Evolutionary conservation across 192 early-diverging fungal species (phyloP), one percentile per base, ranked within the genome.

Genomic region (Entomortierella lignicola): DNA sequence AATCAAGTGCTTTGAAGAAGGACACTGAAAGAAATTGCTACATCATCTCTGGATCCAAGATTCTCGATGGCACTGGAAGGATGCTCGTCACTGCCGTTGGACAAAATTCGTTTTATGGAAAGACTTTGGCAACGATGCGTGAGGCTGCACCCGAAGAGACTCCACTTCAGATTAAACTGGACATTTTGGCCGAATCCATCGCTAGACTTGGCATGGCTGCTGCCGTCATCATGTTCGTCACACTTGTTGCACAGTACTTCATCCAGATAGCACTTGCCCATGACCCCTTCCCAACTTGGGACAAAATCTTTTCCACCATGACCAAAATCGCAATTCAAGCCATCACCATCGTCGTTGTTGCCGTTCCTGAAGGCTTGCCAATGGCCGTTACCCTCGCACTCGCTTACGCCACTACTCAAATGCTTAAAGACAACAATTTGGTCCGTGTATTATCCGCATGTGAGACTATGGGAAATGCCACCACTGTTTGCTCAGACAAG

Each of bases 81-180:
- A 89, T 92, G 84, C 77, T 97, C 25, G 92, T 96, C 25, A 92
- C 95, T 30, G 95, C 93, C 8, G 93, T 94, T 8, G 97, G 83
- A 44, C 0, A 39, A 23, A 86, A 94, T 67, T 96, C 95, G 26
- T 89, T 93, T 81, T 94, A 93, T 84, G 97, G 97, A 60, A 91
- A 90, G 65, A 91, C 94, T 30, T 92, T 97, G 93, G 91, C 94
- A 85, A 91, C 93, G 0, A 74, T 98, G 85, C 88, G 91, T 53
- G 83, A 85, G 50, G 81, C 89, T 8, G 83, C 89, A 55, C 71
- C 80, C 25, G 91, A 94, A 57, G 92, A 89, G 58, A 99, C 97
- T 27, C 97, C 97, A 26, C 88, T 99, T 51, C 97, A 99, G 85
- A 63, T 83, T 44, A 98, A 97, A 81, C 88, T 99, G n/a, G 92